phyloP scores from a whole-genome alignment of 495 filamentous ascomycete genomes.

The Hypoxylon perforatum region DNA sequence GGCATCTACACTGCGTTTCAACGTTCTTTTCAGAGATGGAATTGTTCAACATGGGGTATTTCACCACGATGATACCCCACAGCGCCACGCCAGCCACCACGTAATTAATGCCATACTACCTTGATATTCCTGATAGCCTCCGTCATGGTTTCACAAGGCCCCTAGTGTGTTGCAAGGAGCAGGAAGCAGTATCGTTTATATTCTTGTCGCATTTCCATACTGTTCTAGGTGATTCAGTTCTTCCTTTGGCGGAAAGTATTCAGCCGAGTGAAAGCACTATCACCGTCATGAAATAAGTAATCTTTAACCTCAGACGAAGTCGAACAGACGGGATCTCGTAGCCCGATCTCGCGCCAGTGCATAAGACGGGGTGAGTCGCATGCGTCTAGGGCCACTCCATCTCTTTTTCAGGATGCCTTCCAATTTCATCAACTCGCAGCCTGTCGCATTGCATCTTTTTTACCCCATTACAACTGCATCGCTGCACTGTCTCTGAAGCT shows the following conservation, averaged over 20 bases:
- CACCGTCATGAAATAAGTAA: not conserved
- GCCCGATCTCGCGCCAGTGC: conserved; percentile 12
- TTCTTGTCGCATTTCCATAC: conserved; percentile 1
- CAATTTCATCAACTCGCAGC: conserved; percentile 4
- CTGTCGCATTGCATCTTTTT: conserved; percentile 22
- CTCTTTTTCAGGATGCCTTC: conserved; percentile 10
- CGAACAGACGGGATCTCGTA: not conserved
- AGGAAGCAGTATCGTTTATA: conserved; percentile 10
- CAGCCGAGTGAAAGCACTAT: not conserved
- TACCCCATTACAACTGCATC: conserved; percentile 16
- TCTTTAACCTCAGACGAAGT: not conserved
- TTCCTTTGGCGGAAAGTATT: not conserved
- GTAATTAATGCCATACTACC: conserved; percentile 17
- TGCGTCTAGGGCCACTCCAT: conserved; percentile 14
- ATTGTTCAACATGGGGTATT: too few species aligned
- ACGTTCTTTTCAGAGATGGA: not conserved
- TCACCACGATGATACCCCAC: not conserved
- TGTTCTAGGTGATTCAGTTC: not conserved
- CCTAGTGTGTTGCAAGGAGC: not conserved
- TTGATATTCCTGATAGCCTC: not conserved
- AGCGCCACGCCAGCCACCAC: not conserved
- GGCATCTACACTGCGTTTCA: not conserved
- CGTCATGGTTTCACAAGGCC: not conserved
- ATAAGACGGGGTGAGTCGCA: conserved; percentile 8
- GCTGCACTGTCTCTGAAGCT: conserved; percentile 11